Evolutionary conservation across 2,329 filamentous ascomycete genomes (phyloP).

Genomic region (Paecilomyces variotii): DNA sequence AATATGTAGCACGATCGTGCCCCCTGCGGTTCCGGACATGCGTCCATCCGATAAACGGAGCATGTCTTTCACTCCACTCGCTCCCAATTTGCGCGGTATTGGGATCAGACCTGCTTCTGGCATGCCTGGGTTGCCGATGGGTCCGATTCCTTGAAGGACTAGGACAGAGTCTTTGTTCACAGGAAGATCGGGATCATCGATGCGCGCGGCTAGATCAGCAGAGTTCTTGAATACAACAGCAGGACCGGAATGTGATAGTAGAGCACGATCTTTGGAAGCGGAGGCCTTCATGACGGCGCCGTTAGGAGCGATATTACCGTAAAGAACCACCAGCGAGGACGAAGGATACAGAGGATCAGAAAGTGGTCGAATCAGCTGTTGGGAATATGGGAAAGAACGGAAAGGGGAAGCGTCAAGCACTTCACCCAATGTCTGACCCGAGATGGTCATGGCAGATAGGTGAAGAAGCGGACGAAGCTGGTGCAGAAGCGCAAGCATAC

Average conservation of each 20-base stretch:
- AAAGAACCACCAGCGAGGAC: conserved; percentile 40
- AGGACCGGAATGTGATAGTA: conserved; percentile 38
- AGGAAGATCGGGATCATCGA: conserved; percentile 38
- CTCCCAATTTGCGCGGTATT: conserved; percentile 42
- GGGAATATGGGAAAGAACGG: conserved; percentile 33
- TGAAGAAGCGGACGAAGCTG: conserved; percentile 40
- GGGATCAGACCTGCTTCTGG: conserved; percentile 46
- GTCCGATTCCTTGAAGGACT: conserved; percentile 43
- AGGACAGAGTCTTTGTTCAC: conserved; percentile 40
- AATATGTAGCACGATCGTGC: conserved; percentile 47
- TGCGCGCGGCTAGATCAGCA: conserved; percentile 37
- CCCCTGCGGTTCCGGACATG: conserved; percentile 50
- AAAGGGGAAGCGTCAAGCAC: conserved; percentile 37
- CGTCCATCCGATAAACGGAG: conserved; percentile 46
- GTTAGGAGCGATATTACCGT: conserved; percentile 42
- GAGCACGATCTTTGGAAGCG: conserved; percentile 39
- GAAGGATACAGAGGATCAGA: conserved; percentile 37
- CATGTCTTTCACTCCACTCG: conserved; percentile 45
- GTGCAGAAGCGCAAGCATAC: conserved; percentile 43
- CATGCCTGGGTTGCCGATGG: conserved; percentile 46
- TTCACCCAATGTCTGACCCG: conserved; percentile 41
- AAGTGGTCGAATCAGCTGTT: conserved; percentile 37
- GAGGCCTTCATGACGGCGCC: conserved; percentile 45
- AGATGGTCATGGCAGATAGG: conserved; percentile 39
- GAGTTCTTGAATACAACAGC: conserved; percentile 44